Conservation (phyloP, 441 rosid species). For the Populus hybrid region DNA sequence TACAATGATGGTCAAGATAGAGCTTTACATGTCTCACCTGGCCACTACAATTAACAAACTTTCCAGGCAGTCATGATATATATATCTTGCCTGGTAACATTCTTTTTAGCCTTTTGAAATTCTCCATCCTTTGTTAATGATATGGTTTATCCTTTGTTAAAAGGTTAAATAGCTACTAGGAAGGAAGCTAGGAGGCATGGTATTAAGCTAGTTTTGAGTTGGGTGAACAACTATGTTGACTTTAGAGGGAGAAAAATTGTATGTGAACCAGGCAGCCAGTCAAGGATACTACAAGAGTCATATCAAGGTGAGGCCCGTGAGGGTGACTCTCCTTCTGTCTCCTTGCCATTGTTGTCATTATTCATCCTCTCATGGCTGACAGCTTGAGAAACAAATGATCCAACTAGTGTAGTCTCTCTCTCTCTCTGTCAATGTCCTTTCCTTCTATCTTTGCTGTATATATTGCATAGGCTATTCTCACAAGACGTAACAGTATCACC, state of each 20-base stretch:
- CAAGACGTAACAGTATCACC: constrained; percentile 50
- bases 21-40: constrained; percentile 60
- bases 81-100: not conserved
- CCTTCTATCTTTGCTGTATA: not conserved
- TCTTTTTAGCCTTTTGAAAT: not conserved
- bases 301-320: constrained; percentile 48
- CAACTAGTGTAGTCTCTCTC: no score
- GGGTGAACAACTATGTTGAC: constrained; percentile 57
- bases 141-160: no score
- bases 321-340: not conserved
- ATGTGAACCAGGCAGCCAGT: constrained; percentile 62
- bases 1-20: constrained; percentile 62
- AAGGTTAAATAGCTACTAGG: not conserved
- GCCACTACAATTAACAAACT: constrained; percentile 48
- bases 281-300: constrained; percentile 59
- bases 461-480: constrained; percentile 40
- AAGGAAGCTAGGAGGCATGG: no score
- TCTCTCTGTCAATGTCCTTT: not conserved
- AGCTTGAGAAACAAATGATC: no score
- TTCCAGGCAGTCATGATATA: constrained; percentile 40
- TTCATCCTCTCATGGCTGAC: no score
- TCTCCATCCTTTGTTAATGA: not conserved
- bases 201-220: constrained; percentile 54
- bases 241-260: constrained; percentile 64
- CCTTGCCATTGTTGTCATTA: no score